Conservation (phyloP, 495 filamentous ascomycete species). For the Aeminium ludgeri region DNA sequence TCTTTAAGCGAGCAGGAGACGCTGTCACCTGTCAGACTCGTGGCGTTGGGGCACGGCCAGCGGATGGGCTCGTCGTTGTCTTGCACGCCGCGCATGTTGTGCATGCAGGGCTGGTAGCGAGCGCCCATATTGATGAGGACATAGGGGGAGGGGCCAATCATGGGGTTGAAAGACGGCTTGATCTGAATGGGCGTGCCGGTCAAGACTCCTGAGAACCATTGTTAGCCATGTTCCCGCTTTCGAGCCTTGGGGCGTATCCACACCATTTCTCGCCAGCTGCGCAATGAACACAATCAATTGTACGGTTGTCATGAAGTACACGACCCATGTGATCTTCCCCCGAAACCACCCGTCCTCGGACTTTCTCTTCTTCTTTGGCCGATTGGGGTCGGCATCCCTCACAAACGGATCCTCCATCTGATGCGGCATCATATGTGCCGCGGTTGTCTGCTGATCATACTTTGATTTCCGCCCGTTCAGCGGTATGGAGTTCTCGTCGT, state of each 20-base stretch:
- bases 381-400: conserved; percentile 25
- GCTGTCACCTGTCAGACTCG: conserved; percentile 23
- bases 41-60: conserved; percentile 68
- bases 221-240: conserved; percentile 17
- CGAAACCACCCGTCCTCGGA: conserved; percentile 35
- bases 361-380: conserved; percentile 33
- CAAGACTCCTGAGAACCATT: conserved; percentile 30
- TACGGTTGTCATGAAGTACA: conserved; percentile 59
- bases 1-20: conserved; percentile 54
- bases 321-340: conserved; percentile 60
- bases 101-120: conserved; percentile 88
- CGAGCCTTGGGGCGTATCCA: conserved; percentile 15
- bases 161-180: conserved; percentile 75
- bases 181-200: conserved; percentile 71
- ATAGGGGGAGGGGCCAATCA: conserved; percentile 85
- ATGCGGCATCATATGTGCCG: conserved; percentile 12
- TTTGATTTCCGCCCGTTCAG: conserved; percentile 25
- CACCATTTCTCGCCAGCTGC: conserved; percentile 71
- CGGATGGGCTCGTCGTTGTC: conserved; percentile 31
- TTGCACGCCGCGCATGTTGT: conserved; percentile 52
- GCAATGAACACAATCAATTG: conserved; percentile 82
- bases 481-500: conserved; percentile 52
- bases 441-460: conserved; percentile 14
- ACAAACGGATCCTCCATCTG: conserved; percentile 18
- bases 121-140: conserved; percentile 95